Evolutionary conservation across 2,329 filamentous ascomycete genomes (phyloP).

Genomic region (Hymenoscyphus salicellus): DNA sequence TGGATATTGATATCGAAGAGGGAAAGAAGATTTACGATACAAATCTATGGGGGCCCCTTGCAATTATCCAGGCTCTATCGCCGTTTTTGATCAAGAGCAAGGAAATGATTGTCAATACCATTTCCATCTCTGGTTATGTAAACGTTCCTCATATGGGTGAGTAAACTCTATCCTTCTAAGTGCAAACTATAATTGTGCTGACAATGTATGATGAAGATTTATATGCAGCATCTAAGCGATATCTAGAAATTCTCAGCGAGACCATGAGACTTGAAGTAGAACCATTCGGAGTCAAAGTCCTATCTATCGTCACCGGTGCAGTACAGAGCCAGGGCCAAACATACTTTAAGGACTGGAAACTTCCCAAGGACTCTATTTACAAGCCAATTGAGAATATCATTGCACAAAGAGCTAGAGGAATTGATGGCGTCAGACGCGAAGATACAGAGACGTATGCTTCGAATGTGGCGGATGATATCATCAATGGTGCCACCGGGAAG

Average conservation of each 20-base stretch:
- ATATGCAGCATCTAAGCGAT: constrained; percentile 2
- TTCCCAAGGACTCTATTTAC: no score
- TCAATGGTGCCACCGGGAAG: no score
- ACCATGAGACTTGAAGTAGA: constrained; percentile 16
- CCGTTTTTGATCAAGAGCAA: constrained; percentile 18
- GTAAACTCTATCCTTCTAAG: background rate
- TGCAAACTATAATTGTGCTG: background rate
- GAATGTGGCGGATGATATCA: no score
- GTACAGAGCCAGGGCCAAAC: constrained; percentile 15
- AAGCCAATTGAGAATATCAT: no score
- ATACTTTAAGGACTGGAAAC: constrained; percentile 6
- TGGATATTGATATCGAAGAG: background rate
- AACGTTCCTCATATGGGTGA: constrained; percentile 7
- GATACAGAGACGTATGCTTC: no score
- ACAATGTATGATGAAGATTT: background rate
- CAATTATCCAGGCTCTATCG: constrained; percentile 30
- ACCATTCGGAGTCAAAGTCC: constrained; percentile 18
- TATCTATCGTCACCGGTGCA: constrained; percentile 16
- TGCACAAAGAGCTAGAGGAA: no score
- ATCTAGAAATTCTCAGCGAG: constrained; percentile 11
- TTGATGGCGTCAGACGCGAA: no score
- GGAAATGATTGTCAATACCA: constrained; percentile 44
- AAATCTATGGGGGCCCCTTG: constrained; percentile 23
- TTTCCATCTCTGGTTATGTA: constrained; percentile 30
- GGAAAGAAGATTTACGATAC: background rate